These are phyloP conservation scores for Wallacemonas sp. DNA, from an alignment of 208 protist genomes.

Conservation along the genomic window DNA sequence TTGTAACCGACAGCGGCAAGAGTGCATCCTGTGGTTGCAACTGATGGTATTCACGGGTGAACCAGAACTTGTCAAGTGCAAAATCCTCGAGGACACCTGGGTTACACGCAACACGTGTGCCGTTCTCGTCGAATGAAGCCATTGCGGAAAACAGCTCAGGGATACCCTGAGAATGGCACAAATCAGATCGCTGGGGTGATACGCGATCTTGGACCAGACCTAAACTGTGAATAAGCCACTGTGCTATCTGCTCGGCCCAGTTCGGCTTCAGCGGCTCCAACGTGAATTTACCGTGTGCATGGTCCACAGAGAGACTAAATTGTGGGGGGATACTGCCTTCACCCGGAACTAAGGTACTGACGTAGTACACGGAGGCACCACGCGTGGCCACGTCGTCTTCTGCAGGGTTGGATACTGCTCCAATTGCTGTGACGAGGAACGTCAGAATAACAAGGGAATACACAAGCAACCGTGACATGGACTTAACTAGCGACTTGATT, in stretches of 20 bases:
- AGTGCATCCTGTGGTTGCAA: neutral
- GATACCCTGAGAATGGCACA: neutral
- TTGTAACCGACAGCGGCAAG: conserved; percentile 18
- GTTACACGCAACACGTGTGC: neutral
- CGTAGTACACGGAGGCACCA: conserved; percentile 11
- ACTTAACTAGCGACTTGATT: too few relatives aligned
- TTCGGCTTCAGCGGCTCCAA: neutral
- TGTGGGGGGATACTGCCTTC: conserved; percentile 18
- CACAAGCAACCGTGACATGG: too few relatives aligned
- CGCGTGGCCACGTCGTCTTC: neutral
- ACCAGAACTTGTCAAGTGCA: neutral
- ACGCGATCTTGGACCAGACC: neutral
- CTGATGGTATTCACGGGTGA: neutral
- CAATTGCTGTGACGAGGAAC: neutral
- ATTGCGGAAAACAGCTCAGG: neutral
- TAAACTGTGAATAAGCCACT: neutral
- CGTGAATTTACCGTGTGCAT: neutral
- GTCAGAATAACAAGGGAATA: neutral
- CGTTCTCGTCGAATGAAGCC: neutral
- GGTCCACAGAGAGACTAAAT: neutral
- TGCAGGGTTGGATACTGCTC: neutral
- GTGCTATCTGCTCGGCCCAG: neutral
- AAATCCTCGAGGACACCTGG: neutral
- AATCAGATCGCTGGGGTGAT: neutral
- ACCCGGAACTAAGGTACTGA: conserved; percentile 27